These are phyloP conservation scores for Mycena rosella DNA, from an alignment of 768 basidiomycete genomes.

Conservation along the genomic window DNA sequence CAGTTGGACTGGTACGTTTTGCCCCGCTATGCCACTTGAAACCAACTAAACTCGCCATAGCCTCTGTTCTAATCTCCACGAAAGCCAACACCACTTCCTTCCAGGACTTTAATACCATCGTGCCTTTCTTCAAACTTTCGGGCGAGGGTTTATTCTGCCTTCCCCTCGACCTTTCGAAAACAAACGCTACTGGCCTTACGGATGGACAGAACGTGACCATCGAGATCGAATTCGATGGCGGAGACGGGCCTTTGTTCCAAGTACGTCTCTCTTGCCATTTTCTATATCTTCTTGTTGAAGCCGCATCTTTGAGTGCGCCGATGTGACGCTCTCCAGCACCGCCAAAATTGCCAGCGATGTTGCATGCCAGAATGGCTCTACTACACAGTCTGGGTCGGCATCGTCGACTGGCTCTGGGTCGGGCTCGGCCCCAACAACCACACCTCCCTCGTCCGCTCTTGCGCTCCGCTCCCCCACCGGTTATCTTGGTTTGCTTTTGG, in stretches of 20 bases:
- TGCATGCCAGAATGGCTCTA: slow-evolving; percentile 48
- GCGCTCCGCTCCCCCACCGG: background rate
- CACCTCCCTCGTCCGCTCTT: too few relatives aligned
- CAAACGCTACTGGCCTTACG: slow-evolving; percentile 60
- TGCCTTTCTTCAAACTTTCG: slow-evolving; percentile 61
- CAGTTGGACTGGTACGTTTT: slow-evolving; percentile 65
- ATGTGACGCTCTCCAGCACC: slow-evolving; percentile 72
- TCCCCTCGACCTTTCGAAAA: slow-evolving; percentile 68
- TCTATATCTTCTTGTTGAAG: slow-evolving; percentile 54
- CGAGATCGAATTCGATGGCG: slow-evolving; percentile 75
- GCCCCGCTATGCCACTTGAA: slow-evolving; percentile 4
- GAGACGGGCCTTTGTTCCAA: slow-evolving; percentile 81
- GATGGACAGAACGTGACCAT: slow-evolving; percentile 83
- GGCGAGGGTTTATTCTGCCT: slow-evolving; percentile 78
- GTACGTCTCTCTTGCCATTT: slow-evolving; percentile 46
- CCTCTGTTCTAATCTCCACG: slow-evolving; percentile 16
- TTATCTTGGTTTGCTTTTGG: slow-evolving; percentile 5
- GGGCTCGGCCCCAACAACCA: too few relatives aligned
- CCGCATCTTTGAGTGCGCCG: slow-evolving; percentile 71
- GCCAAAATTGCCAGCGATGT: slow-evolving; percentile 62
- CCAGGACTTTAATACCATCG: slow-evolving; percentile 65
- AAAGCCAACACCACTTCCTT: slow-evolving; percentile 21
- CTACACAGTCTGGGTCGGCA: too few relatives aligned
- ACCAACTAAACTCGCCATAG: slow-evolving; percentile 20
- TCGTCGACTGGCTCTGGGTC: too few relatives aligned